Conservation (phyloP, 140 eudicot species). For the Flaveria floridana region DNA sequence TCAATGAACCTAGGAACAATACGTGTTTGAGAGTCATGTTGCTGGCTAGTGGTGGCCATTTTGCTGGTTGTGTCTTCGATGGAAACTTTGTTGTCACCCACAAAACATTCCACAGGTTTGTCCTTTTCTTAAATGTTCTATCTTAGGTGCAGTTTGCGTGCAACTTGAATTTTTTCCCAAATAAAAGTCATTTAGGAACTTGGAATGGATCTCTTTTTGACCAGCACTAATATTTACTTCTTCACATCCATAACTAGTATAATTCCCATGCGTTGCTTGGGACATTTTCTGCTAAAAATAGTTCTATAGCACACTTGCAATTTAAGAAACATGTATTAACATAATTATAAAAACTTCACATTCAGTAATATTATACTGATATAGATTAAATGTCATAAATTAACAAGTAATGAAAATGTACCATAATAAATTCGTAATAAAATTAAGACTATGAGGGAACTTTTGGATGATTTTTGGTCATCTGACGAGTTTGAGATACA, state of each 20-base stretch:
- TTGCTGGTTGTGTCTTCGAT: conserved; percentile 95
- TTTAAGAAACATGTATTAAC: not conserved
- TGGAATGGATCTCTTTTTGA: not conserved
- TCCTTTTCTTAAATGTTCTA: not conserved
- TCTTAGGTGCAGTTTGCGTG: not conserved
- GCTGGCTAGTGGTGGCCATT: conserved; percentile 86
- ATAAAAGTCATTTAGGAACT: not conserved
- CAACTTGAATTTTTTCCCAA: not conserved
- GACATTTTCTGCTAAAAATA: not conserved
- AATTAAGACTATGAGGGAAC: not conserved
- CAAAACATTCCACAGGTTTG: conserved; percentile 85
- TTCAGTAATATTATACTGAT: not conserved
- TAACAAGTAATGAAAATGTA: not conserved
- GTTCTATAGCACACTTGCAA: not conserved
- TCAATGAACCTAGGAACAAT: conserved; percentile 67
- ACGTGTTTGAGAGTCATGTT: conserved; percentile 65
- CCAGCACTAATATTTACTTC: not conserved
- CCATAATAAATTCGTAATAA: not conserved
- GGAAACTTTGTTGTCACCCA: conserved; percentile 77
- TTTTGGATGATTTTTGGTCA: not conserved
- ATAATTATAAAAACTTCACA: not conserved
- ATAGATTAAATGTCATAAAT: not conserved
- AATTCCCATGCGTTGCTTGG: not conserved
- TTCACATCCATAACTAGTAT: not conserved
- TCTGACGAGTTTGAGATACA: not conserved